Base-by-base conservation (phyloP, 768 basidiomycete species). In the Galerina marginata region DNA sequence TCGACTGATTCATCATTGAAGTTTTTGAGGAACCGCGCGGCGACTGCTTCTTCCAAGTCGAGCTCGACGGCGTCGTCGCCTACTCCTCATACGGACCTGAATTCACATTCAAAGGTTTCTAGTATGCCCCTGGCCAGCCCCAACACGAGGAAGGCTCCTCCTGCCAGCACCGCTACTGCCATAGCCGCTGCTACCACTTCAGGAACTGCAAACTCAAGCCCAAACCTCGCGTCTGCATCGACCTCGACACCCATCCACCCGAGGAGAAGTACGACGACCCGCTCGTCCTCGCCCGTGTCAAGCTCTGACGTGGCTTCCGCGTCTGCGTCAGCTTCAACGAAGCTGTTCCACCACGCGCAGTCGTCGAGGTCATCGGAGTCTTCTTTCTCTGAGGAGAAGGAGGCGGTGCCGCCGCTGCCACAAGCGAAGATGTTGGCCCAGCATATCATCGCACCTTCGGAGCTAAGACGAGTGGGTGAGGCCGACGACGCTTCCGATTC, bases 201-300 rank as follows among this genome's bases (percentile, higher is more conserved):
- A n/a, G 20, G 20, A 20, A 61, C 20, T 20, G 20, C 20, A 2
- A 2, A 1, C 2, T 20, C 20, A 2, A 20, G 20, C 2, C 20
- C 20, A 20, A 20, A 20, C 2, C 20, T 20, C 2, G 20, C 20
- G 20, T 20, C 20, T 1, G 2, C 20, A 1, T 20, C 20, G 2
- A 20, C 20, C 1, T 20, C 20, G 20, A 20, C 2, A 20, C 20
- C 1, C 20, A 20, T 79, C 12, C 81, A 79, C 9, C 40, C 59
- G 2, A 58, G 79, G 14, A 80, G 79, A 0, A 83, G 82, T 60
- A 81, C 79, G 6, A 79, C 82, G 0, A 86, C 87, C 0, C 72
- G 81, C 9, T 85, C 88, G 0, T 85, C 89, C 0, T 90, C 88
- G 1, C 86, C 87, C 6, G 78, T 81, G 7, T 61, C 62, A 4